Evolutionary conservation across 352 stramenopile genomes (phyloP).

Genomic region (Pythium aristosporum): DNA sequence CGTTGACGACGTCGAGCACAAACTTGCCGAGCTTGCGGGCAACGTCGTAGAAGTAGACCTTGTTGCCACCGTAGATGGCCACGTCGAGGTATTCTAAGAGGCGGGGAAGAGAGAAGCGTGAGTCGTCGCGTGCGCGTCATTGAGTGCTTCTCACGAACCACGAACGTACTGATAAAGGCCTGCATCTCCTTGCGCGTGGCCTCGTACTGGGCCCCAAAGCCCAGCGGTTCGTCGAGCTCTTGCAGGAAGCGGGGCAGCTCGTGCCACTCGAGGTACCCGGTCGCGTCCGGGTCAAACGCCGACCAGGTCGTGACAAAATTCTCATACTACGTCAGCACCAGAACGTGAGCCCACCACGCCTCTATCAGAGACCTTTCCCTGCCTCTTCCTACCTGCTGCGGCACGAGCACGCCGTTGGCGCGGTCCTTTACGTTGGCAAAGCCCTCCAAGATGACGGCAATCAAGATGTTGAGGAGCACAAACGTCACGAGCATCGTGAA

Average conservation of each 20-base stretch:
- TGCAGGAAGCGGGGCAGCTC: conserved; percentile 61
- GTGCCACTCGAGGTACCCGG: conserved; percentile 70
- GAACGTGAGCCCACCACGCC: neutral
- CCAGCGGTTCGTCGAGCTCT: conserved; percentile 62
- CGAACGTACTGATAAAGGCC: conserved; percentile 49
- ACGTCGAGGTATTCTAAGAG: conserved; percentile 45
- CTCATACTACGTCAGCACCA: conserved; percentile 50
- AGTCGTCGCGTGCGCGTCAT: too few species aligned
- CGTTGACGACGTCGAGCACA: conserved; percentile 57
- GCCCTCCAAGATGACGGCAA: conserved; percentile 89
- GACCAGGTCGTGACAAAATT: conserved; percentile 77
- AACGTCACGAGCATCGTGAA: conserved; percentile 89
- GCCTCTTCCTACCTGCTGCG: conserved; percentile 42
- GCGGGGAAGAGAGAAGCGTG: too few species aligned
- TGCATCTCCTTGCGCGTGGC: conserved; percentile 51
- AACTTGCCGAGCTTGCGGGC: conserved; percentile 58
- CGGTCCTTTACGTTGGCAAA: conserved; percentile 72
- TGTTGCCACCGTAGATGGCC: conserved; percentile 49
- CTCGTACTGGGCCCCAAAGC: conserved; percentile 45
- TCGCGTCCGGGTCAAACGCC: conserved; percentile 77
- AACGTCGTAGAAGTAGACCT: conserved; percentile 60
- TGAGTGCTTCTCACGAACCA: too few species aligned
- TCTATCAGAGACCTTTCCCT: neutral
- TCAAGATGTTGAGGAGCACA: conserved; percentile 91
- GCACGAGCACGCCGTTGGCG: conserved; percentile 38